phyloP scores from a whole-genome alignment of 495 filamentous ascomycete genomes.

The Letharia columbiana region DNA sequence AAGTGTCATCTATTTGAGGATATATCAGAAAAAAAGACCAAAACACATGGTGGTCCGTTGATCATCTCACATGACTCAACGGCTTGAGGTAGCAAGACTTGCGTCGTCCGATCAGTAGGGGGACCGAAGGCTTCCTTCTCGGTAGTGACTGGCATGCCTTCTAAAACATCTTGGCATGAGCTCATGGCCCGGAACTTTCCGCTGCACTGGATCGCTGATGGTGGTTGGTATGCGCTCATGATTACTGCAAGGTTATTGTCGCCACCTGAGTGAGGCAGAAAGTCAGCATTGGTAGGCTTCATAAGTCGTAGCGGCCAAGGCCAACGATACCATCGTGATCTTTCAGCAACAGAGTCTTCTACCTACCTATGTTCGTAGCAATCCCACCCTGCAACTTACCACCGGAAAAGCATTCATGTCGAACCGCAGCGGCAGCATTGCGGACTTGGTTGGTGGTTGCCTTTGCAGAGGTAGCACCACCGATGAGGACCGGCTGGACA shows the following conservation, averaged over 20 bases:
- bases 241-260: background rate
- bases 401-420: background rate
- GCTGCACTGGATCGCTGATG: background rate
- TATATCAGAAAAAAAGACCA: background rate
- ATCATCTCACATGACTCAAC: background rate
- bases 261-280: background rate
- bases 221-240: background rate
- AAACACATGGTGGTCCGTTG: background rate
- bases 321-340: background rate
- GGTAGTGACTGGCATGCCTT: background rate
- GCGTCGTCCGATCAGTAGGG: background rate
- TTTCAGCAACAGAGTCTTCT: no score
- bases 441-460: background rate
- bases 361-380: background rate
- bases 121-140: background rate
- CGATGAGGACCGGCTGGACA: background rate
- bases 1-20: background rate
- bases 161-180: background rate
- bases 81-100: background rate
- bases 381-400: slow-evolving; percentile 1
- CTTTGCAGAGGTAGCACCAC: background rate
- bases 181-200: fast-evolving
- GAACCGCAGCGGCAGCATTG: background rate
- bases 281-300: background rate
- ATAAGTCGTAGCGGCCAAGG: background rate